These are phyloP conservation scores for Spathaspora girioi DNA, from an alignment of 805 yeast species.

Conservation along the genomic window DNA sequence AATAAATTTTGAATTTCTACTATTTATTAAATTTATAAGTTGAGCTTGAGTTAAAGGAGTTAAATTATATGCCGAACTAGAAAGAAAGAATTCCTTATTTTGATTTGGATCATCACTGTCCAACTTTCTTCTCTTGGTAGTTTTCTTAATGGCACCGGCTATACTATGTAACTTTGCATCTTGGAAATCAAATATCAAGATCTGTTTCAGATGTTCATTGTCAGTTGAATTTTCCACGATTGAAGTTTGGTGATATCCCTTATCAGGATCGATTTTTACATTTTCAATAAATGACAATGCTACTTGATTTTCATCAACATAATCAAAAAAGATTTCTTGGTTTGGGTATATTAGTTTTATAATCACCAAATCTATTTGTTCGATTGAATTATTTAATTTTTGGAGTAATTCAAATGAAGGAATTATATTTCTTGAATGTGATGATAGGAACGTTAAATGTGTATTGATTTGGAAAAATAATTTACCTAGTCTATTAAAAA, in stretches of 20 bases:
- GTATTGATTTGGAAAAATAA: constrained; percentile 30
- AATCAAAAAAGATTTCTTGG: constrained; percentile 63
- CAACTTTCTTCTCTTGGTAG: constrained; percentile 9
- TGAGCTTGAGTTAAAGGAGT: constrained; percentile 54
- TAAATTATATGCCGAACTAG: constrained; percentile 41
- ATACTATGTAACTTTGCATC: constrained; percentile 61
- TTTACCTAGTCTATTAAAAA: constrained; percentile 12
- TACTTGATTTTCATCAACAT: constrained; percentile 74
- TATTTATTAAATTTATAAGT: constrained; percentile 55
- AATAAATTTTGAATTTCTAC: constrained; percentile 52
- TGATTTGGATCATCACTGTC: constrained; percentile 8
- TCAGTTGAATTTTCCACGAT: constrained; percentile 38
- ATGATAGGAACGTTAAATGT: constrained; percentile 36
- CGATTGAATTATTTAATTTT: constrained; percentile 27
- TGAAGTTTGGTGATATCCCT: constrained; percentile 32
- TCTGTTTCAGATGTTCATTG: constrained; percentile 38
- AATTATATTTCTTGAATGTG: constrained; percentile 30
- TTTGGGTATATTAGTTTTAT: constrained; percentile 61
- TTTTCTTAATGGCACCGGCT: constrained; percentile 24
- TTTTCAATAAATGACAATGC: constrained; percentile 41
- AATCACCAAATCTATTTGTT: constrained; percentile 57
- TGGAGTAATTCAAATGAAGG: constrained; percentile 29
- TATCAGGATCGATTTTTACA: constrained; percentile 32
- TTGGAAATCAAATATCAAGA: constrained; percentile 68
- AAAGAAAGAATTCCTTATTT: constrained; percentile 20